Conservation (phyloP, 352 stramenopile species). For the Phytopythium ostracodes region DNA sequence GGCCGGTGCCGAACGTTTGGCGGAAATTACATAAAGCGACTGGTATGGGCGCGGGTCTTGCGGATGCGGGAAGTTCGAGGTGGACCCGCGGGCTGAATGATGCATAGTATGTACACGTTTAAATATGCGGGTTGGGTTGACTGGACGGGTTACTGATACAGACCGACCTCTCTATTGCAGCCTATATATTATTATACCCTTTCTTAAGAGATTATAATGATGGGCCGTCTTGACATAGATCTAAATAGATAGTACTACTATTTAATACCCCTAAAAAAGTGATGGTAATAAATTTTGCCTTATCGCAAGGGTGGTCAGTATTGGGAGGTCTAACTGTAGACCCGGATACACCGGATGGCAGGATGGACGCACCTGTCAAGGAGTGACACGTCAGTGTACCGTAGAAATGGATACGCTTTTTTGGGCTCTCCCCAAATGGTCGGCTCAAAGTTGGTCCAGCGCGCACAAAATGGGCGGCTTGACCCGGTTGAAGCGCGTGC, state of each 20-base stretch:
- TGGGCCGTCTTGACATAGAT: too few species aligned
- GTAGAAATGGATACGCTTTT: slow-evolving; percentile 12
- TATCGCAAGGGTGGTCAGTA: too few species aligned
- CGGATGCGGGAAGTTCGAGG: too few species aligned
- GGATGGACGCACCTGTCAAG: not conserved
- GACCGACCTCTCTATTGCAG: too few species aligned
- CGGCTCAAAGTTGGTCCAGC: not conserved
- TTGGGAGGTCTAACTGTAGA: too few species aligned
- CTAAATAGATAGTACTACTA: too few species aligned
- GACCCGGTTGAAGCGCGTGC: too few species aligned
- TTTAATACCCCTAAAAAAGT: too few species aligned
- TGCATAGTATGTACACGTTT: not conserved
- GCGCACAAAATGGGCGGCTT: not conserved
- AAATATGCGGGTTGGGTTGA: not conserved
- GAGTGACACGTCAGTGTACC: slow-evolving; percentile 5
- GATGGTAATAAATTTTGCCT: too few species aligned
- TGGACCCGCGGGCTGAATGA: not conserved
- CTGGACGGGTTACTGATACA: too few species aligned
- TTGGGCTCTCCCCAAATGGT: not conserved
- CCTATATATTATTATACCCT: too few species aligned
- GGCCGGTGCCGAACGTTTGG: not conserved
- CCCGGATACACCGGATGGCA: not conserved
- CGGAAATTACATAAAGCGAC: not conserved
- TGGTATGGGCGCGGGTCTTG: not conserved
- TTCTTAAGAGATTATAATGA: too few species aligned